These are phyloP conservation scores for Xerocomus cyaneibrunnescens DNA, from an alignment of 1,284 basidiomycete genomes.

Conservation along the genomic window DNA sequence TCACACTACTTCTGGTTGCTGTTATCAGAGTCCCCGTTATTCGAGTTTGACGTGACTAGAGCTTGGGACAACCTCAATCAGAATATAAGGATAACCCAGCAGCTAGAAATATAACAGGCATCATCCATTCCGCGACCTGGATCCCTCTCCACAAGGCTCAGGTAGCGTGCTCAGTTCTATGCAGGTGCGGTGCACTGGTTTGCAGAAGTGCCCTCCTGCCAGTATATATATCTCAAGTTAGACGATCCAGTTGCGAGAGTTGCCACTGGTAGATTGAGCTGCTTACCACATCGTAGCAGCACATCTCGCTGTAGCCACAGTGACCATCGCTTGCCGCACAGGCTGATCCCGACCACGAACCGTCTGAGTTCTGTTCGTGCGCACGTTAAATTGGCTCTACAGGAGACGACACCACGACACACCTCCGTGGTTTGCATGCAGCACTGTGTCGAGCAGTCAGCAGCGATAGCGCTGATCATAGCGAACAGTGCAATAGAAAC, in stretches of 20 bases:
- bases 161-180: no score
- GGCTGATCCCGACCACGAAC: not conserved
- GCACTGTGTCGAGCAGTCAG: not conserved
- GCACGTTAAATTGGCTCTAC: not conserved
- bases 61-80: no score
- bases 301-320: not conserved
- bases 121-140: no score
- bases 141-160: not conserved
- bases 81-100: no score
- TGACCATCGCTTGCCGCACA: not conserved
- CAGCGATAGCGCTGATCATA: not conserved
- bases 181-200: not conserved
- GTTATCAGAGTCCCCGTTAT: no score
- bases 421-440: not conserved
- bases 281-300: not conserved
- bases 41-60: no score
- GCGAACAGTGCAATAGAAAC: not conserved
- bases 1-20: no score
- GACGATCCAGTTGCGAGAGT: not conserved
- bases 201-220: not conserved
- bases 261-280: not conserved
- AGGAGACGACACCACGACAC: not conserved
- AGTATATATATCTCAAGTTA: not conserved
- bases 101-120: no score
- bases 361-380: not conserved